Evolutionary conservation across 768 basidiomycete genomes (phyloP).

Genomic region (Pulveroboletus sp.): DNA sequence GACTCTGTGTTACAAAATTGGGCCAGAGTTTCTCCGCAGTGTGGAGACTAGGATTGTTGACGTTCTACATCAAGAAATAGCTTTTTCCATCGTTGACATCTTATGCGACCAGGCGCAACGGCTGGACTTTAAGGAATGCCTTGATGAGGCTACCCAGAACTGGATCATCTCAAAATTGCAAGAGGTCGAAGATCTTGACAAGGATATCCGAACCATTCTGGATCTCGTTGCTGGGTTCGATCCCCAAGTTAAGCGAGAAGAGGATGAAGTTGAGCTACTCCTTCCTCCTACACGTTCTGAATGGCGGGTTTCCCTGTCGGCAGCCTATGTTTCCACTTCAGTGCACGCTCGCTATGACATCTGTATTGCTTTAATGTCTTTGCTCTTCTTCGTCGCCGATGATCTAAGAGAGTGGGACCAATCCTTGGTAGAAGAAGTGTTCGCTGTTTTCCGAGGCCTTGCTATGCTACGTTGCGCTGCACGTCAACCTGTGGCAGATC

Average conservation of each 20-base stretch:
- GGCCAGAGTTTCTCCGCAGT: conserved; percentile 50
- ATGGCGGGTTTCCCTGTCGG: conserved; percentile 60
- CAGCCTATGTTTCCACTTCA: conserved; percentile 60
- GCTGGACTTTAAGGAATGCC: conserved; percentile 47
- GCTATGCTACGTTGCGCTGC: conserved; percentile 65
- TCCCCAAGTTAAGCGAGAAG: conserved; percentile 68
- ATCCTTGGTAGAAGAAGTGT: conserved; percentile 64
- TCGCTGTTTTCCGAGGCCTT: conserved; percentile 77
- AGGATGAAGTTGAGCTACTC: conserved; percentile 61
- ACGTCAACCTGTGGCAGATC: conserved; percentile 53
- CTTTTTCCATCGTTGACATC: conserved; percentile 75
- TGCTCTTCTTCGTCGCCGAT: conserved; percentile 71
- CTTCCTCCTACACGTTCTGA: conserved; percentile 53
- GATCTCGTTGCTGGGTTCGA: conserved; percentile 75
- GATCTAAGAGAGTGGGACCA: conserved; percentile 64
- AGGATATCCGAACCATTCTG: conserved; percentile 52
- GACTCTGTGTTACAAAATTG: conserved; percentile 60
- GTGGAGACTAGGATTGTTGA: conserved; percentile 61
- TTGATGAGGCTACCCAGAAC: conserved; percentile 58
- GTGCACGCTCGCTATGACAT: conserved; percentile 76
- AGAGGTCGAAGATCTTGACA: conserved; percentile 54
- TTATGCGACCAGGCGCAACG: conserved; percentile 61
- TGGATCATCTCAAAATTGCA: conserved; percentile 64
- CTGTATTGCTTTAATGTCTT: conserved; percentile 57
- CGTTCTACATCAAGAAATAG: conserved; percentile 72